Conservation (phyloP, 179 eudicot genomes). For the Silene noctiflora region DNA sequence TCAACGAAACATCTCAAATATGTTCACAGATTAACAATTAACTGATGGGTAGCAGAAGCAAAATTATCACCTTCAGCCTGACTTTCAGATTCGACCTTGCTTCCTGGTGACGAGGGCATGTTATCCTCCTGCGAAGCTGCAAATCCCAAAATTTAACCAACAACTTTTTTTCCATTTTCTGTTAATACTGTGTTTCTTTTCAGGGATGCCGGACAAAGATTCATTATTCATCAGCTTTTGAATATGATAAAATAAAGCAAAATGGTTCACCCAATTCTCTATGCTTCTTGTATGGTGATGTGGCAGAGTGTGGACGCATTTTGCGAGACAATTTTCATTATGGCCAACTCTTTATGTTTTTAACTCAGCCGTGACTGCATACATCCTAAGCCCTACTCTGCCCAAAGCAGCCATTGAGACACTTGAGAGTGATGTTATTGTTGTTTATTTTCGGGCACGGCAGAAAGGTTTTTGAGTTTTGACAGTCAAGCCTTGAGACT, state of each 20-base stretch:
- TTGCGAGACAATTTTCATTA: not conserved
- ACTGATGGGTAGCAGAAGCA: not conserved
- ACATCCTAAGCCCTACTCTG: not conserved
- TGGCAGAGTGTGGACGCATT: no score
- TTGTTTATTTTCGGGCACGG: not conserved
- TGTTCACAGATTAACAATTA: not conserved
- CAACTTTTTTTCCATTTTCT: not conserved
- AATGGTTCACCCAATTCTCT: no score
- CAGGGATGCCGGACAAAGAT: not conserved
- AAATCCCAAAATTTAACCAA: not conserved
- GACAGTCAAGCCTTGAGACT: not conserved
- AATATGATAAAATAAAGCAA: no score
- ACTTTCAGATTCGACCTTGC: constrained; percentile 19
- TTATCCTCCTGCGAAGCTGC: constrained; percentile 21
- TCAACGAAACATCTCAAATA: constrained; percentile 9
- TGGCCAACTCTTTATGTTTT: not conserved
- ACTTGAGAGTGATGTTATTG: no score
- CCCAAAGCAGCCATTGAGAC: not conserved
- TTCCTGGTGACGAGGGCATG: constrained; percentile 19
- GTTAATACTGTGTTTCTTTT: not conserved
- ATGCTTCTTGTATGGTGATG: no score
- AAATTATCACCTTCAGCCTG: constrained; percentile 19
- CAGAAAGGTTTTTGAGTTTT: not conserved
- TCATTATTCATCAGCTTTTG: not conserved
- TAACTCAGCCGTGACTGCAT: no score